Evolutionary conservation across 1,284 basidiomycete species (phyloP).

Genomic region (Microbotryum saponariae): DNA sequence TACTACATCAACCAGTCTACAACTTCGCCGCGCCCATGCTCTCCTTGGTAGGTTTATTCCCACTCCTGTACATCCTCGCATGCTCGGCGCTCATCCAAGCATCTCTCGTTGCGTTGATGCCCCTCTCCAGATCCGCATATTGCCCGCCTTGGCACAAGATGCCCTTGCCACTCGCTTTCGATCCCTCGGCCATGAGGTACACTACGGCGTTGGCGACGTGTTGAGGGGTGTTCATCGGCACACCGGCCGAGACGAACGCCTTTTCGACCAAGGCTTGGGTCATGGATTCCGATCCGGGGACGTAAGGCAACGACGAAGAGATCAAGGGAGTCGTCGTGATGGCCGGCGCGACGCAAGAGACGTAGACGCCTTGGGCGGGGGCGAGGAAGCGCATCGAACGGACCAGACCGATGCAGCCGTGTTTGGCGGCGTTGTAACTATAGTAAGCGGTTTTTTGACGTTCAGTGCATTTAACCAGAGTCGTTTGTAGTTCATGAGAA

Average conservation of each 20-base stretch:
- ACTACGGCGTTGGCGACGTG: slow-evolving; percentile 4
- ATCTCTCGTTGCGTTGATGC: background rate
- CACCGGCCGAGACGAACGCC: slow-evolving; percentile 1
- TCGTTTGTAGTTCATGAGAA: too few species aligned
- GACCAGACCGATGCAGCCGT: slow-evolving; percentile 7
- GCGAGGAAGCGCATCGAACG: slow-evolving; percentile 4
- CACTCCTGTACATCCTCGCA: slow-evolving; percentile 1
- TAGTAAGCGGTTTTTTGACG: background rate
- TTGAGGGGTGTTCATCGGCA: slow-evolving; percentile 10
- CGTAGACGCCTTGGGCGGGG: background rate
- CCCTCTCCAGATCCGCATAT: slow-evolving; percentile 4
- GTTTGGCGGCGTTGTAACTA: slow-evolving; percentile 13
- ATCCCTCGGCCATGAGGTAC: background rate
- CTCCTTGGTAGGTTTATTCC: background rate
- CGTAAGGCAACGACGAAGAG: background rate
- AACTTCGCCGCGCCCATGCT: too few species aligned
- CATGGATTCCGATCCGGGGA: background rate
- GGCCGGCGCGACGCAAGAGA: slow-evolving; percentile 10
- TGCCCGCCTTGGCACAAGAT: slow-evolving; percentile 4
- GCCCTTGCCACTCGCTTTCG: slow-evolving; percentile 5
- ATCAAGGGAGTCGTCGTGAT: slow-evolving; percentile 9
- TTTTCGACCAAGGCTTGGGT: background rate
- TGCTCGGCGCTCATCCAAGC: slow-evolving; percentile 2
- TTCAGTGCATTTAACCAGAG: too few species aligned
- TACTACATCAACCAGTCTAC: too few species aligned